Evolutionary conservation across 2,329 filamentous ascomycete genomes (phyloP), one percentile per base, ranked within the genome.

Genomic region (Pseudogymnoascus sp.): DNA sequence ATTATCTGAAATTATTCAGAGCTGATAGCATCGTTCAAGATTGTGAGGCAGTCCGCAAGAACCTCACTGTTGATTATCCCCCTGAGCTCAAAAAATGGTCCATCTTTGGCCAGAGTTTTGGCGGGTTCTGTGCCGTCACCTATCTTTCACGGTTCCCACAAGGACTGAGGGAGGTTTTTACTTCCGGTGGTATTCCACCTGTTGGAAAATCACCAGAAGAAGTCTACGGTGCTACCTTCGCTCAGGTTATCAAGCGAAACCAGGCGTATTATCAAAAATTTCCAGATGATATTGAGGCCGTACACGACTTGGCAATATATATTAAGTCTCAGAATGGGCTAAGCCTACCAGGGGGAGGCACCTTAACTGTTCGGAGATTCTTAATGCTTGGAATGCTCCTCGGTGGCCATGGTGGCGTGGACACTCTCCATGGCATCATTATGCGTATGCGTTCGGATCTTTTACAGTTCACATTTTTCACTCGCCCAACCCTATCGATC

Each of bases 11-110:
- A 73, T 80, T 87, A 40, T 96, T 96, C 79, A 85, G 93, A 44
- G 92, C 93, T 35, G 93, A 97, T 75, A 95, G 84, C 72, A 96
- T 96, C 61, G 92, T 97, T 42, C 86, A 85, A 56, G 93, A 97
- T 71, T 90, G 89, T 67, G 93, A 97, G 73, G 91, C 93, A 4
- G 85, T 97, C 33, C 85, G 93, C 4, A 83, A 86, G 69, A 88
- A 82, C 40, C 79, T 97, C 62, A 95, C 89, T 0, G 78, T 80
- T 4, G 84, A 87, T 61, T 89, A 86, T 69, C 86, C 89, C 0
- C 78, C 83, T 21, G 84, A 88, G 59, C 86, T 89, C 72, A 84
- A 86, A 73, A 87, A 88, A 72, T 97, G 93, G 93, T 89, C 87
- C 64, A 83, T 95, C 31, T 88, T 96, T 66, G 93, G 93, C 7